Evolutionary conservation across 768 basidiomycete species (phyloP).

Genomic region (Mycena chlorophos): DNA sequence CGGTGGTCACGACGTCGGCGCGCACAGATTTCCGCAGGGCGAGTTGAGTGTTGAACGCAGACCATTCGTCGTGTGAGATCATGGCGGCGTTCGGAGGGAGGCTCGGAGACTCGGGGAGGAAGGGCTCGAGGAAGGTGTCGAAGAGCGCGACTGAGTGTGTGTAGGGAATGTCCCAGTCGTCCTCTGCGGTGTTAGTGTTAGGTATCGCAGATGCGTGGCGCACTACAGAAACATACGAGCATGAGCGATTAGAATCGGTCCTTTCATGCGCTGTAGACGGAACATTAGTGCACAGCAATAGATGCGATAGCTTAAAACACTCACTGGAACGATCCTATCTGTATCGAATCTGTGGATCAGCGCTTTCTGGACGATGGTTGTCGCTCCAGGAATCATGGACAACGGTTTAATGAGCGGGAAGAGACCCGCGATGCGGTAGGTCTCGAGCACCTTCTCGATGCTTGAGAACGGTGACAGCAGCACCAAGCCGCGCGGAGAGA

Average conservation of each 20-base stretch:
- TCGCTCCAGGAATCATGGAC: slow-evolving; percentile 51
- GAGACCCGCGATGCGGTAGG: slow-evolving; percentile 64
- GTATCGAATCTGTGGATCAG: slow-evolving; percentile 64
- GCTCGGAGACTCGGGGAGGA: slow-evolving; percentile 49
- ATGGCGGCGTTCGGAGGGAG: slow-evolving; percentile 38
- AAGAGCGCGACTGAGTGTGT: slow-evolving; percentile 71
- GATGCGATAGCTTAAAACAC: slow-evolving; percentile 21
- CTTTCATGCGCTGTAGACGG: slow-evolving; percentile 55
- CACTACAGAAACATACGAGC: slow-evolving; percentile 41
- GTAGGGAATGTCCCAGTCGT: slow-evolving; percentile 75
- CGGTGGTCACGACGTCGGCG: slow-evolving; percentile 45
- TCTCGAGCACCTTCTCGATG: slow-evolving; percentile 59
- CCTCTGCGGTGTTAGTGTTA: slow-evolving; percentile 27
- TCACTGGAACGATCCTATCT: slow-evolving; percentile 57
- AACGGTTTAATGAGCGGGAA: slow-evolving; percentile 75
- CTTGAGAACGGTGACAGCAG: slow-evolving; percentile 64
- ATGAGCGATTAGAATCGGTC: slow-evolving; percentile 72
- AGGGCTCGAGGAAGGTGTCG: slow-evolving; percentile 61
- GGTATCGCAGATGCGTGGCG: not conserved
- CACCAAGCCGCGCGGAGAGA: slow-evolving; percentile 47
- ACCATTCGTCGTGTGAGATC: slow-evolving; percentile 45
- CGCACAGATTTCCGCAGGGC: slow-evolving; percentile 42
- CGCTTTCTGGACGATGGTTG: slow-evolving; percentile 57
- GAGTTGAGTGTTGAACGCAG: slow-evolving; percentile 39
- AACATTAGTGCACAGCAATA: slow-evolving; percentile 1